Evolutionary conservation across 345 rosid genomes (phyloP).

Genomic region (Eucalyptus lansdowneana): DNA sequence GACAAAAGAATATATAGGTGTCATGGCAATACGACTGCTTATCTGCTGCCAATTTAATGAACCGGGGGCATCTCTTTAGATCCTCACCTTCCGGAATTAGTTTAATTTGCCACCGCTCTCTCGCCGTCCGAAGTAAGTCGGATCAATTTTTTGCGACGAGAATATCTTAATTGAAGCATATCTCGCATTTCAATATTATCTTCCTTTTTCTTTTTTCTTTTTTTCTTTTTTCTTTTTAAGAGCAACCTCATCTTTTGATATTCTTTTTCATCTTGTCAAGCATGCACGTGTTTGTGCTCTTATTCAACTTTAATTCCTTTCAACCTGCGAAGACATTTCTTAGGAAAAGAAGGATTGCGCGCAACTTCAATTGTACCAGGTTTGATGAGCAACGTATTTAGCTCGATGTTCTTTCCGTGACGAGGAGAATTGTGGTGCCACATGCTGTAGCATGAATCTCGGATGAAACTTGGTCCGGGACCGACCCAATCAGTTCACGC

Average conservation of each 20-base stretch:
- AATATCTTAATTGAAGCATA: not conserved
- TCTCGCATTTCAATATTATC: fast-evolving
- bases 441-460: too few species aligned
- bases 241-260: fast-evolving
- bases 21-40: not conserved
- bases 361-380: not conserved
- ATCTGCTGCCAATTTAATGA: not conserved
- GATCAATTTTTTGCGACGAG: not conserved
- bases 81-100: not conserved
- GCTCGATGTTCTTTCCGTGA: too few species aligned
- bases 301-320: not conserved
- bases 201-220: fast-evolving
- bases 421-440: too few species aligned
- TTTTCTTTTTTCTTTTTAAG: not conserved
- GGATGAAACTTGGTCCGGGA: not conserved
- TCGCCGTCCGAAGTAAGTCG: not conserved
- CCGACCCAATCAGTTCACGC: not conserved
- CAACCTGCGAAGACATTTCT: not conserved
- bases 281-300: not conserved
- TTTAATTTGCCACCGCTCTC: not conserved
- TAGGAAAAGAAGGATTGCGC: not conserved
- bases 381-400: not conserved
- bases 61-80: not conserved
- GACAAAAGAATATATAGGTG: not conserved
- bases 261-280: not conserved